Evolutionary conservation across 2,329 filamentous ascomycete species (phyloP), one percentile per base, ranked within the genome.

Genomic region (Colletotrichum navitas): DNA sequence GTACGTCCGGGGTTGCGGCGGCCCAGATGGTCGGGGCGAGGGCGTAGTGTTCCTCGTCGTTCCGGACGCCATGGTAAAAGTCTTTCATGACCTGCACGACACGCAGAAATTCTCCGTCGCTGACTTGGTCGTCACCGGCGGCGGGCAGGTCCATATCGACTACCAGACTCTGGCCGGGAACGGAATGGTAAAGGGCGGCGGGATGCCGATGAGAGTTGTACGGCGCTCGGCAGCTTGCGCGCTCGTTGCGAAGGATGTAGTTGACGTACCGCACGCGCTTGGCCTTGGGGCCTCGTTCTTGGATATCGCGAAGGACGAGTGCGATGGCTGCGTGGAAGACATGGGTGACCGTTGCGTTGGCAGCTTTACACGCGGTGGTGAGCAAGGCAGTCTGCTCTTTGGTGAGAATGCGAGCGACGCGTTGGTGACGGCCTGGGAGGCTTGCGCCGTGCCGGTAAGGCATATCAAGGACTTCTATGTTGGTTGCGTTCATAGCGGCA

Each of bases 201-300:
- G 79, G 63, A 49, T 82, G 80, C 0, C 63, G 4, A 1, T 68
- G 16, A 0, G 73, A 73, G 41, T 68, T 75, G 5, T 77, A 81
- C 0, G 79, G 78, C 4, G 70, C 32, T 0, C 21, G 16, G 24
- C 79, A 81, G 11, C 51, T 74, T 0, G 65, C 18, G 1, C 79
- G 75, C 49, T 80, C 80, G 47, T 81, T 81, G 29, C 75, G 77
- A 10, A 81, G 69, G 56, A 81, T 76, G 68, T 81, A 80, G 41
- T 74, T 78, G 45, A 79, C 70, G 61, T 81, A 81, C 0, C 75
- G 66, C 0, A 79, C 77, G 0, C 36, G 59, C 18, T 72, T 74
- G 0, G 65, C n/a, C 34, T 63, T 8, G 0, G 61, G 0, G 5
- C 51, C 14, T 12, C 24, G 66, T 1, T 70, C 29, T 3, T 80